Base-by-base conservation (phyloP, 73 alveolate genomes). In the Paramecium primaurelia region DNA sequence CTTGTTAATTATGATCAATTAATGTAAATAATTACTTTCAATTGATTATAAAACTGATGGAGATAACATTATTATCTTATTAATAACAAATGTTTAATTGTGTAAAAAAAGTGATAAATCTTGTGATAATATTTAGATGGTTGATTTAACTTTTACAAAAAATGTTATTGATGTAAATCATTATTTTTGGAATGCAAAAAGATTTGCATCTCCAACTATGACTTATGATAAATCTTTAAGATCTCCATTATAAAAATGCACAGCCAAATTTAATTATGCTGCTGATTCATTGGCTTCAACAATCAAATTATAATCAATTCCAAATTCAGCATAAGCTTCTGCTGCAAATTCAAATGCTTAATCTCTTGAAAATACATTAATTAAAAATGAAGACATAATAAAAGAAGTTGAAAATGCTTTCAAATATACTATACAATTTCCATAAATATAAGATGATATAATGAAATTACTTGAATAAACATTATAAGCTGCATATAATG, bases 391-490 rank as follows among this genome's bases (percentile, higher is more conserved):
- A 0, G 58, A 75, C n/a, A 38, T 38, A 32, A 75, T 38, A 22
- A 22, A 38, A 75, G 88, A 75, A 75, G 88, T 42, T 10, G 88
- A 75, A 75, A 75, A 36, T 2, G 88, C 88, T 10, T n/a, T 75
- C 22, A 42, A 36, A 36, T 36, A 38, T 36, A 75, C 88, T 75
- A 34, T 34, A 25, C 8, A 75, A 75, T 75, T 75, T 20, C 88
- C 88, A 3, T 34, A 75, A 36, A 38, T 75, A 12, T 1, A 75
- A 37, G 88, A 75, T 0, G 88, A 30, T 2, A 75, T 75, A 6
- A 42, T 75, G 2, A 11, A 11, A 75, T 38, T 75, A 38, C 47
- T 75, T 4, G 88, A 75, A 20, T 34, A 75, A 36, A 75, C 60
- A 37, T 25, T 75, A 38, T 6, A 75, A 75, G 38, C 18, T 2